Evolutionary conservation across 208 protist genomes (phyloP), one percentile per base, ranked within the genome.

Genomic region (Crithidia fasciculata): DNA sequence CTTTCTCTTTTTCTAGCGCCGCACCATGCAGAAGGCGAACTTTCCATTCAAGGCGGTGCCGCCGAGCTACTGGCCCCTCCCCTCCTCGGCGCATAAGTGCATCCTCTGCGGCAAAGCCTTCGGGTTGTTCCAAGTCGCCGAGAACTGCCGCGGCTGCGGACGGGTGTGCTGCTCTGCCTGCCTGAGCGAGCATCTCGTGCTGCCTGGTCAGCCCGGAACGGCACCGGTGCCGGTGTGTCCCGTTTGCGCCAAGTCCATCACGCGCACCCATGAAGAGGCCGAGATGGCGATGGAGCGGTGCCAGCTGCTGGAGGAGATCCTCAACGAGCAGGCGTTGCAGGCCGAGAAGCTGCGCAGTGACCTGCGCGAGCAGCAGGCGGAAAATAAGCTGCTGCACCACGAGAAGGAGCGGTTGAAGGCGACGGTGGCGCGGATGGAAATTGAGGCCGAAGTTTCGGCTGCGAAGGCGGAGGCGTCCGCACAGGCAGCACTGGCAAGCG

Each of bases 91-190:
- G 5, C 37, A 70, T 36, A 59, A 60, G 5, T 91, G 89, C 45
- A 69, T 81, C n/a, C 57, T 70, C 40, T 95, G 90, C 59, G 67
- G 72, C 18, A 84, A 78, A 56, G 28, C 73, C n/a, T 89, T 89
- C 18, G 72, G 72, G n/a, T 43, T 88, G 6, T 80, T 89, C 56
- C 65, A 50, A 8, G 62, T 72, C n/a, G 56, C 69, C 3, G 69
- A 70, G 18, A 83, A 91, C 76, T 95, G 90, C 73, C 78, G 81
- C 18, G 77, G 69, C 16, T 95, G 86, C 56, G 87, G 85, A 0
- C 79, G 80, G 3, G 79, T 90, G 18, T 91, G 80, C 81, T 91
- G 86, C 72, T 39, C 76, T 13, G 68, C 57, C 41, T 95, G 85
- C 70, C 71, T 92, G 12, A 44, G 73, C 5, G 81, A 86, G 5